Evolutionary conservation across 495 filamentous ascomycete species (phyloP).

Genomic region (Ramalina intermedia): DNA sequence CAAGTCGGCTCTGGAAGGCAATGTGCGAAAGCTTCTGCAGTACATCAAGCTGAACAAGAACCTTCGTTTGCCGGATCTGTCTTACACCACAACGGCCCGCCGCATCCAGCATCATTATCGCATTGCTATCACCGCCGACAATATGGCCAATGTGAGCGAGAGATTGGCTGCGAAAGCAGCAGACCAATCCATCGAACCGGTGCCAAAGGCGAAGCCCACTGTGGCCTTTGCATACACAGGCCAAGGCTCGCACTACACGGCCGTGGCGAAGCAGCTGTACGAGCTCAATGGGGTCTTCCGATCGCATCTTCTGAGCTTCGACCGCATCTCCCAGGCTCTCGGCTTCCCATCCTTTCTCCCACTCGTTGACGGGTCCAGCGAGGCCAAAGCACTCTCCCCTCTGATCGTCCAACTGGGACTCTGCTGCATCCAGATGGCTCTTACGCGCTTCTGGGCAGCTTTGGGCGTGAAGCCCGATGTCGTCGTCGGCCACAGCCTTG

Average conservation of each 20-base stretch:
- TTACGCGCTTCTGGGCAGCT: constrained; percentile 64
- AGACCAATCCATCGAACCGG: constrained; percentile 19
- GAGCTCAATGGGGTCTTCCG: constrained; percentile 47
- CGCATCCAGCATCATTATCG: constrained; percentile 72
- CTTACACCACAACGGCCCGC: constrained; percentile 73
- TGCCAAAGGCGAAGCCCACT: constrained; percentile 26
- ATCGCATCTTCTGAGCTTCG: constrained; percentile 47
- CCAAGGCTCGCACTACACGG: constrained; percentile 48
- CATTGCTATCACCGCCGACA: constrained; percentile 42
- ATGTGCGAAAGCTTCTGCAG: constrained; percentile 34
- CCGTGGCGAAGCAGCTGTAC: constrained; percentile 50
- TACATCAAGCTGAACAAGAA: constrained; percentile 37
- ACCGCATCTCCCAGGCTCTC: constrained; percentile 41
- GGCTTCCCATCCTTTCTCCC: constrained; percentile 55
- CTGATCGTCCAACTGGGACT: constrained; percentile 66
- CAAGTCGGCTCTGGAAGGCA: constrained; percentile 40
- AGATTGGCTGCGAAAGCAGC: constrained; percentile 9
- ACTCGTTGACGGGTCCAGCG: constrained; percentile 38
- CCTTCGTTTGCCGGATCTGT: constrained; percentile 36
- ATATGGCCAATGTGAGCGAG: constrained; percentile 18
- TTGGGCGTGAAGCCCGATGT: constrained; percentile 64
- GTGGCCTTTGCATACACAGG: constrained; percentile 54
- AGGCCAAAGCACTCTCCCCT: constrained; percentile 45
- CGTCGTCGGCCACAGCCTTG: constrained; percentile 74
- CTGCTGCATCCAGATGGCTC: constrained; percentile 70